Percentiles rank a stretch among this genome's conserved stretches.
Evolutionary conservation across 805 yeast species (phyloP).

Genomic region (Candida piceae): DNA sequence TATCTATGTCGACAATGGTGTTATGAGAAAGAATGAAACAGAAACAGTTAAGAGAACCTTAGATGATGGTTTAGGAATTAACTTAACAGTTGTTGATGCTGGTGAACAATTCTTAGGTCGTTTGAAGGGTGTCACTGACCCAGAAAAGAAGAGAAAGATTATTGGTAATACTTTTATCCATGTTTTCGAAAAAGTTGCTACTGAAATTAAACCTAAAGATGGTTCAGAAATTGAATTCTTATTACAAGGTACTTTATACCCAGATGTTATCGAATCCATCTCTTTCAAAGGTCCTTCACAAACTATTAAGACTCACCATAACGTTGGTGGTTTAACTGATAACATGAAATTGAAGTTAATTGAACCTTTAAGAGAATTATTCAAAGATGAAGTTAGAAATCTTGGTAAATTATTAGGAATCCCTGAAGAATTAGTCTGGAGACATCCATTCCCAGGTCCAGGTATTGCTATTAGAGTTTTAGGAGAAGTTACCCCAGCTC

Average conservation of each 20-base stretch:
- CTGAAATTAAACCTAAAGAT: conserved; percentile 79
- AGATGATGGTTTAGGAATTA: conserved; percentile 90
- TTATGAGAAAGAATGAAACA: conserved; percentile 93
- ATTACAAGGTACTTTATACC: conserved; percentile 95
- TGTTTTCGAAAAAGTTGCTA: conserved; percentile 95
- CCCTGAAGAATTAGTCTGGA: conserved; percentile 96
- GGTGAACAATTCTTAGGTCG: conserved; percentile 80
- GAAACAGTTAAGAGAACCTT: conserved; percentile 81
- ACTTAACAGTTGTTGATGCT: conserved; percentile 92
- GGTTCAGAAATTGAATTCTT: conserved; percentile 89
- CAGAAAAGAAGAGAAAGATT: conserved; percentile 97
- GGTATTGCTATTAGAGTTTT: conserved; percentile 98
- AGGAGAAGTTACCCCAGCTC: conserved; percentile 92
- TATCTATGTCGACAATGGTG: conserved; percentile 95
- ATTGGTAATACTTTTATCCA: conserved; percentile 97
- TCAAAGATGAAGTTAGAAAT: conserved; percentile 98
- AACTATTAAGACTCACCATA: conserved; percentile 98
- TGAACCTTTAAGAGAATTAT: conserved; percentile 97
- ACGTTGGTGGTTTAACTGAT: conserved; percentile 96
- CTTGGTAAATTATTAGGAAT: conserved; percentile 93
- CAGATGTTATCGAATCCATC: conserved; percentile 97
- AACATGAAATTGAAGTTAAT: conserved; percentile 97
- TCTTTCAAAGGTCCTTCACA: conserved; percentile 99
- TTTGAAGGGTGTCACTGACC: conserved; percentile 92
- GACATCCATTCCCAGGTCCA: conserved; percentile 99